Evolutionary conservation across 805 yeast genomes (phyloP), one percentile per base, ranked within the genome.

Genomic region (Cephaloascus fragrans): DNA sequence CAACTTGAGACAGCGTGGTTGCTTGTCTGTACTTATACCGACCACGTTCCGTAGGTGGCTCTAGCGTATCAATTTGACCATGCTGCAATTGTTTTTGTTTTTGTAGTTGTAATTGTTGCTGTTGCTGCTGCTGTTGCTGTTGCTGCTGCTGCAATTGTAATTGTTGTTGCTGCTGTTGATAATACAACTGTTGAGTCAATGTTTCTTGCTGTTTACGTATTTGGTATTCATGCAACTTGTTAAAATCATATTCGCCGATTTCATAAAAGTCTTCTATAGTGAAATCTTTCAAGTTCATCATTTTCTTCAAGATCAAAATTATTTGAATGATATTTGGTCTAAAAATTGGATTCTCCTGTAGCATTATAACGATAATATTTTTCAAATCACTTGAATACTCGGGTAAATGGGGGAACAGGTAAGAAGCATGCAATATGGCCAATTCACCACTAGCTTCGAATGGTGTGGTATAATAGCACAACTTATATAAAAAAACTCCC

Each of bases 291-390:
- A 56, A 60, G n/a, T 67, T 64, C 38, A 73, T 67, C 41, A 74
- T 64, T 26, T 76, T 76, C 38, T 77, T 59, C 56, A 88, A 64
- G 35, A 75, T 61, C 55, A 82, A 77, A 41, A 80, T 52, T 1
- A 90, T 82, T 59, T 89, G 97, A 47, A 79, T 86, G 15, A 87
- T 77, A 55, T 87, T 89, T 2, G 97, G 97, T 51, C 98, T 72
- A 47, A 73, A 66, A 12, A 75, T 54, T 3, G 97, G 96, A 48
- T 82, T 84, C 41, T 85, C 95, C 45, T 84, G 86, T 32, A 90
- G 66, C 80, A 87, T 74, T 20, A 84, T 78, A 32, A 81, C 72
- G 39, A 88, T 82, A 52, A 93, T 65, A 51, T 80, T 80, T 51
- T 80, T 83, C 45, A 93, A 60, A 39, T 80, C 77, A 12, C 80